Percentiles rank a stretch among this genome's conserved stretches.
Conservation (phyloP, 305 asterid genomes). For the Galium porrigens region DNA sequence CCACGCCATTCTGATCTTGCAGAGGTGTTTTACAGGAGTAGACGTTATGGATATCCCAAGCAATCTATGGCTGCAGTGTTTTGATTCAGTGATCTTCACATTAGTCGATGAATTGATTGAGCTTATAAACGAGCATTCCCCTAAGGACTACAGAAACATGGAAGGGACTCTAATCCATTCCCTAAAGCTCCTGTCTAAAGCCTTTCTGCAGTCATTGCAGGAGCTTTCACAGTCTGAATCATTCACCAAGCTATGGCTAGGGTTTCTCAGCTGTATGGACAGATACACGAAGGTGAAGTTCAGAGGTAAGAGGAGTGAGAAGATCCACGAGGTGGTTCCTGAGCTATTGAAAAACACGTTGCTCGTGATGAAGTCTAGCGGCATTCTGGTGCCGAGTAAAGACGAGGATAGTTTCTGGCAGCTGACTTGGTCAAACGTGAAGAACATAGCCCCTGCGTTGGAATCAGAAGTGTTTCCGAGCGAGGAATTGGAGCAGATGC, state of each 20-base stretch:
- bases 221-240: slow-evolving; percentile 41
- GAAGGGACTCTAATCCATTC: slow-evolving; percentile 62
- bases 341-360: slow-evolving; percentile 83
- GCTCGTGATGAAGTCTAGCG: slow-evolving; percentile 56
- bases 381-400: slow-evolving; percentile 39
- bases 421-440: slow-evolving; percentile 65
- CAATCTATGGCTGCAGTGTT: slow-evolving; percentile 66
- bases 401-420: slow-evolving; percentile 73
- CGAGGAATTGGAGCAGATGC: slow-evolving; percentile 48
- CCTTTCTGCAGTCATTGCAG: slow-evolving; percentile 43
- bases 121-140: slow-evolving; percentile 43
- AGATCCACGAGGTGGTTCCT: slow-evolving; percentile 66
- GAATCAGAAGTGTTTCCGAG: slow-evolving; percentile 52
- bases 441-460: slow-evolving; percentile 53
- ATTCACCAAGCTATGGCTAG: slow-evolving; percentile 64
- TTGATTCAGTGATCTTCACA: slow-evolving; percentile 59
- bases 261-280: slow-evolving; percentile 48
- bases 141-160: slow-evolving; percentile 60
- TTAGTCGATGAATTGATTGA: slow-evolving; percentile 57
- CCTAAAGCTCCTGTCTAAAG: slow-evolving; percentile 56
- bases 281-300: slow-evolving; percentile 45
- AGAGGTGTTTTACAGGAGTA: slow-evolving; percentile 58
- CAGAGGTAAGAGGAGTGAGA: slow-evolving; percentile 69
- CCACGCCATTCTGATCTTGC: slow-evolving; percentile 54
- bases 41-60: slow-evolving; percentile 48